Evolutionary conservation across 75 land plant genomes (phyloP).

Genomic region (Chamaecyparis obtusa): DNA sequence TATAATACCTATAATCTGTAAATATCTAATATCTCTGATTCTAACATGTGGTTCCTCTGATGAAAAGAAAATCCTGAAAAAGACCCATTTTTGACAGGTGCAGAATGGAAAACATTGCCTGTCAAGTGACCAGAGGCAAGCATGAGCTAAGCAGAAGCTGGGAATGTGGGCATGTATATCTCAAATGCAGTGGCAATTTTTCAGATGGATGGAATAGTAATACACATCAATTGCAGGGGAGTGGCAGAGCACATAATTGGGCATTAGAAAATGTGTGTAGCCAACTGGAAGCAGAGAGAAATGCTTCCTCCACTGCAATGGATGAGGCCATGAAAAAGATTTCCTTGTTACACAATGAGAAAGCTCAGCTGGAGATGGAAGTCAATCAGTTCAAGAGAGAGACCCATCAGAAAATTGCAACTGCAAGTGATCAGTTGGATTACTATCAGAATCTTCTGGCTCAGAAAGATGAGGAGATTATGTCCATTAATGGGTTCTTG

Average conservation of each 20-base stretch:
- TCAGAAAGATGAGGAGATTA: background rate
- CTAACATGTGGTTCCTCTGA: too few relatives aligned
- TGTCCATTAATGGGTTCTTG: background rate
- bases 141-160: background rate
- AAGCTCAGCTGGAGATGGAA: conserved; percentile 32
- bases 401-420: background rate
- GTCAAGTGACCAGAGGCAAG: background rate
- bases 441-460: background rate
- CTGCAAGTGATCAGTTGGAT: too few relatives aligned
- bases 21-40: too few relatives aligned
- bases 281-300: conserved; percentile 39
- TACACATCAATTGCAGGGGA: background rate
- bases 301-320: conserved; percentile 34
- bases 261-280: background rate
- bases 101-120: background rate
- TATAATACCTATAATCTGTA: too few relatives aligned
- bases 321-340: conserved; percentile 47
- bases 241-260: background rate
- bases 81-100: background rate
- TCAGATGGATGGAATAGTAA: background rate
- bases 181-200: background rate
- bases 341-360: conserved; percentile 35
- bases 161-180: background rate
- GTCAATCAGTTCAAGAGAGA: conserved; percentile 23
- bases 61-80: too few relatives aligned